phyloP scores from a whole-genome alignment of 1,139 yeast genomes.

The Kurtzmaniella quercitrusa region DNA sequence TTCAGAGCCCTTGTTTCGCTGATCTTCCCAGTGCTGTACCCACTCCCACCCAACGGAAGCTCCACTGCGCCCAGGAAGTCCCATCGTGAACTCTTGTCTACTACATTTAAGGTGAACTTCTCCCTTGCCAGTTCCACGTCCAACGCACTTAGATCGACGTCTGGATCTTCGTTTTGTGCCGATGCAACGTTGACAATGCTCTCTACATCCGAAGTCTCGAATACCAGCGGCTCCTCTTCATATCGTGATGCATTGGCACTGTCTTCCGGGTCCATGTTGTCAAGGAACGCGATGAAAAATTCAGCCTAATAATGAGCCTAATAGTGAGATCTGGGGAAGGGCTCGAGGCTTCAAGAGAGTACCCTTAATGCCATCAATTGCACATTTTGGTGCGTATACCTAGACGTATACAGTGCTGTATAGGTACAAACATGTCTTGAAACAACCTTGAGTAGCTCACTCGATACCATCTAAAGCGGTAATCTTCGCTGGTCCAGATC shows the following conservation, averaged over 20 bases:
- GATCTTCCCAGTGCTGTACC: constrained; percentile 20
- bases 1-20: constrained; percentile 41
- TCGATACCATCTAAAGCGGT: no score
- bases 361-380: no score
- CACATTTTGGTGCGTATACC: no score
- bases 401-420: no score
- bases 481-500: no score
- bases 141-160: constrained; percentile 19
- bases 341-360: no score
- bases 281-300: background rate
- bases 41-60: constrained; percentile 18
- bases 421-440: no score
- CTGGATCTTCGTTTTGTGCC: constrained; percentile 14
- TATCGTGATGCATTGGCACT: background rate
- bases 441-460: no score
- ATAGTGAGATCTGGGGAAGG: no score
- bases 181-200: constrained; percentile 20
- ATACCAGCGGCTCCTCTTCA: constrained; percentile 28
- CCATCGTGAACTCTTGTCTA: constrained; percentile 15
- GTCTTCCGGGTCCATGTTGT: background rate
- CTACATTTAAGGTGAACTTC: constrained; percentile 16
- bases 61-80: constrained; percentile 38
- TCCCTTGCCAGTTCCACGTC: constrained; percentile 19
- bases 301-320: no score
- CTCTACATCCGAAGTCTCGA: constrained; percentile 50